Base-by-base conservation (phyloP, 306 rosid genomes). In the Styphnolobium japonicum region DNA sequence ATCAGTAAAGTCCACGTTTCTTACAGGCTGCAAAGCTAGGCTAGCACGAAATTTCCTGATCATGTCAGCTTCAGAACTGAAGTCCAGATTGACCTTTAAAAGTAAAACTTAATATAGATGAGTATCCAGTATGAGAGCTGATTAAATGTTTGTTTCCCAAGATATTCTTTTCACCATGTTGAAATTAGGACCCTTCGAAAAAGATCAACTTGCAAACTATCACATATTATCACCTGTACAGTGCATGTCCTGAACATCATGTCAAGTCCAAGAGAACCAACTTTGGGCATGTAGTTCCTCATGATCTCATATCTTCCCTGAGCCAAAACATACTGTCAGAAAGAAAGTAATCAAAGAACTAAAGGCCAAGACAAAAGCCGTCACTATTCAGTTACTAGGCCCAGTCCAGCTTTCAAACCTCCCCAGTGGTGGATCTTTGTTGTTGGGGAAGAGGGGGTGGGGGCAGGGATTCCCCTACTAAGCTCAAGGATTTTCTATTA, bases 231-330 rank as follows among this genome's bases (percentile, higher is more conserved):
- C 84, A 93, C 99, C 97, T 96, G 99, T 43, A 96, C 99, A 49
- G 99, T 96, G 87, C 98, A 96, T 51, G 99, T 96, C 88, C 99
- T 89, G 87, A 93, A 91, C 99, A 93, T 96, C 98, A 93, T 93
- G 84, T 96, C 98, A 75, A 93, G 97, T 76, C 98, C 99, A 23
- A 96, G 97, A 10, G 99, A 80, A 62, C 99, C 98, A 83, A 96
- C 99, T 89, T 89, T 88, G 69, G 97, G 99, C 99, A 93, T 93
- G 93, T 93, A 96, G 57, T 90, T 93, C 83, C 78, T 90, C 96
- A 96, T 96, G 55, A 96, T 96, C 58, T 93, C 91, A 37, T 93
- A 93, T 82, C 99, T 88, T 83, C 97, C 98, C 99, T 91, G 92
- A 81, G 85, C 63, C 81, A 81, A 80, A 87, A 71, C 18, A 81